A percentile compares a stretch with the other conserved stretches of the same genome.
Evolutionary conservation across 192 early-diverging fungal species (phyloP).

Genomic region (Umbelopsis vinacea): DNA sequence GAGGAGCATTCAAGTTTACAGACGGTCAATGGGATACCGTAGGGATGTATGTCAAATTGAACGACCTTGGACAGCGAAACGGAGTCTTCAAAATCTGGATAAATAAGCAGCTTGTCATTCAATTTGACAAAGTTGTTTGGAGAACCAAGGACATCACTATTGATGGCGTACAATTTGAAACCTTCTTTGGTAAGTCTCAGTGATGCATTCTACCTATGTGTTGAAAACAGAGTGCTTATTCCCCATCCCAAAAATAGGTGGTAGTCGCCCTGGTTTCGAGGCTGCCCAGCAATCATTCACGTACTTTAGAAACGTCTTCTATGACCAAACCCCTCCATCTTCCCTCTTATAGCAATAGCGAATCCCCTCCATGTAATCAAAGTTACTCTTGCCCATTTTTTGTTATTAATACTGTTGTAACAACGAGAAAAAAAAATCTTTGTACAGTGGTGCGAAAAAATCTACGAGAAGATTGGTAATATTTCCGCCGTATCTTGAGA

Average conservation of each 20-base stretch:
- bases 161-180: constrained; percentile 27
- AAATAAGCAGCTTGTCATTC: constrained; percentile 9
- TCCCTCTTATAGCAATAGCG: not conserved
- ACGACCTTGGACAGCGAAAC: constrained; percentile 2
- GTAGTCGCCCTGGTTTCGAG: constrained; percentile 26
- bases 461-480: not conserved
- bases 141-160: constrained; percentile 9
- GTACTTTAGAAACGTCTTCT: constrained; percentile 20
- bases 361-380: not conserved
- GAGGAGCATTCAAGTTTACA: constrained; percentile 51
- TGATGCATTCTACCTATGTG: not conserved
- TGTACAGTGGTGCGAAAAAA: constrained; percentile 4
- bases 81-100: constrained; percentile 24
- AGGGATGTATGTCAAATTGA: constrained; percentile 26
- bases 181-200: constrained; percentile 24
- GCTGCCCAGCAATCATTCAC: constrained; percentile 23
- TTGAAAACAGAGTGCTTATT: not conserved
- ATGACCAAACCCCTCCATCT: not conserved
- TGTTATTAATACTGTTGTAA: constrained; percentile 1
- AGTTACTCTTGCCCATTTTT: not conserved
- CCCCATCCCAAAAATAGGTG: not conserved
- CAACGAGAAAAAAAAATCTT: constrained; percentile 9
- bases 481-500: not conserved
- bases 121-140: constrained; percentile 26
- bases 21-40: constrained; percentile 46